Conservation (phyloP, 495 filamentous ascomycete species). For the Pyrenula massariospora region DNA sequence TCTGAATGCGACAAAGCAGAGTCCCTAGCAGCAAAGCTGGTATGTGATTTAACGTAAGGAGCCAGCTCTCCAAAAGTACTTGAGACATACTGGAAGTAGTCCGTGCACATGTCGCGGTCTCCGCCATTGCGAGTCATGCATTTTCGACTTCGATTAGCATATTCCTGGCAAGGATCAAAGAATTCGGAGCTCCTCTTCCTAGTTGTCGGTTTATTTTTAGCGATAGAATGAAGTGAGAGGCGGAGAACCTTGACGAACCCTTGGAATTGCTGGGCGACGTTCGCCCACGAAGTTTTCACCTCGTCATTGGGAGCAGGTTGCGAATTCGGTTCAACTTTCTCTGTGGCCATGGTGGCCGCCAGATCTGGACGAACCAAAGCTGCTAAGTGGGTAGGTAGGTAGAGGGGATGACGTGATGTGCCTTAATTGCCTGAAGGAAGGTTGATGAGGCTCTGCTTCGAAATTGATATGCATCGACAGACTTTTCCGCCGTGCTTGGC, state of each 20-base stretch:
- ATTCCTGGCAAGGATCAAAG: constrained; percentile 90
- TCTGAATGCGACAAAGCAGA: neutral
- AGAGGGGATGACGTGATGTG: neutral
- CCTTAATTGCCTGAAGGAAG: no score
- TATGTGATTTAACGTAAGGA: constrained; percentile 1
- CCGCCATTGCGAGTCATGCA: constrained; percentile 80
- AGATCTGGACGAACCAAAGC: neutral
- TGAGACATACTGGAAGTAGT: constrained; percentile 73
- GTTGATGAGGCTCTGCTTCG: neutral
- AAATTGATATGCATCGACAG: neutral
- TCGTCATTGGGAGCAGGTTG: constrained; percentile 6
- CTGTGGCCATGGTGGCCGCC: neutral
- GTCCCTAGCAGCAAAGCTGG: neutral
- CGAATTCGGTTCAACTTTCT: neutral
- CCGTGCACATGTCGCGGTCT: constrained; percentile 74
- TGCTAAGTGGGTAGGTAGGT: neutral
- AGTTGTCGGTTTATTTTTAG: constrained; percentile 1
- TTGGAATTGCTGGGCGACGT: constrained; percentile 26
- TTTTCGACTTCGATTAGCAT: constrained; percentile 71
- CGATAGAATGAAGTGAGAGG: neutral
- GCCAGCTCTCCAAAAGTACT: constrained; percentile 6
- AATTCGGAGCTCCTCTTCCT: constrained; percentile 80
- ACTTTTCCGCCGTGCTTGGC: neutral
- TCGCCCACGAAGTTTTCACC: constrained; percentile 22
- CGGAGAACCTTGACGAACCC: constrained; percentile 17